phyloP scores from a whole-genome alignment of 2,329 filamentous ascomycete species.

The Hypomyces perniciosus region DNA sequence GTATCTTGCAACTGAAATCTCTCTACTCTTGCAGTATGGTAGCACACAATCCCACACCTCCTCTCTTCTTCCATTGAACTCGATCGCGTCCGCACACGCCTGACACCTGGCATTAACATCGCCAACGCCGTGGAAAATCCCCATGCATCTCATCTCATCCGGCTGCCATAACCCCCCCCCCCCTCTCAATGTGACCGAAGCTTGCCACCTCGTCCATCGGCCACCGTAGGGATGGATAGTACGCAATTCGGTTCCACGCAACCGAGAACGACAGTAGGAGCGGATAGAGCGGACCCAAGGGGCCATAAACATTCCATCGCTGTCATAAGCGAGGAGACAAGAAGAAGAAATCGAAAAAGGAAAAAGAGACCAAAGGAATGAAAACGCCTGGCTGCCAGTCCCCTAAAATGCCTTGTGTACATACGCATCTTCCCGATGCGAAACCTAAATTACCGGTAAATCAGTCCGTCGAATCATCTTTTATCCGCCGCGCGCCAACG shows the following conservation, averaged over 20 bases:
- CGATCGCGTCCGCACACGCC: conserved; percentile 1
- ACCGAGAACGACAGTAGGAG: too few species aligned
- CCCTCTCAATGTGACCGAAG: not conserved
- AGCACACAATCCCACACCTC: not conserved
- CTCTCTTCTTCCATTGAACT: conserved; percentile 5
- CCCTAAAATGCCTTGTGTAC: conserved; percentile 12
- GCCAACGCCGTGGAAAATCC: conserved; percentile 6
- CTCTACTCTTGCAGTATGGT: conserved; percentile 6
- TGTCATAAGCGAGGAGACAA: not conserved
- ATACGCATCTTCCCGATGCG: conserved; percentile 10
- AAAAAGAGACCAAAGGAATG: conserved; percentile 13
- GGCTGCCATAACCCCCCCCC: not conserved
- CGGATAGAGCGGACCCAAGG: too few species aligned
- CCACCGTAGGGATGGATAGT: too few species aligned
- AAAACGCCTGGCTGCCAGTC: conserved; percentile 10
- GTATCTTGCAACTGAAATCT: conserved; percentile 8
- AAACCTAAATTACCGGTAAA: conserved; percentile 5
- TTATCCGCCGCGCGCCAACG: conserved; percentile 16
- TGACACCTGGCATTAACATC: conserved; percentile 2
- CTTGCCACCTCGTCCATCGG: too few species aligned
- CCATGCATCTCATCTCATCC: not conserved
- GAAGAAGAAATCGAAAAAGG: conserved; percentile 14
- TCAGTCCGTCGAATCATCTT: conserved; percentile 8
- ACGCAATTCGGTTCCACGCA: too few species aligned
- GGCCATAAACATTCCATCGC: too few species aligned